Percentiles rank a stretch among this genome's conserved stretches.
These are phyloP conservation scores for Strobilomyces dryophilus DNA, from an alignment of 768 basidiomycete species.

Conservation along the genomic window DNA sequence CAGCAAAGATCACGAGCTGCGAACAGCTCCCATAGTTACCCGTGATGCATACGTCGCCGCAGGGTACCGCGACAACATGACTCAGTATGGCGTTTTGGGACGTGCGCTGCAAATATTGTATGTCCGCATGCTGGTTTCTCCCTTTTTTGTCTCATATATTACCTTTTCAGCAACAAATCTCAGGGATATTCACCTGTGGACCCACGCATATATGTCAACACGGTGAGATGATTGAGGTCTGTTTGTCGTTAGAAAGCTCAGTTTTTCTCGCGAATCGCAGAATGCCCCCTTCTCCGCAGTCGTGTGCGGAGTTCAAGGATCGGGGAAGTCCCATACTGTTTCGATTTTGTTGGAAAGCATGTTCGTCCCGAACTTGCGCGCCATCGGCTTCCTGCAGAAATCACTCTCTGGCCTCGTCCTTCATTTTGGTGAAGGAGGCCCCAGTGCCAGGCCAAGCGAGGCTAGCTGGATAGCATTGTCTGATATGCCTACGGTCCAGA, in stretches of 20 bases:
- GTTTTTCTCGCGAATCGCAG: conserved; percentile 29
- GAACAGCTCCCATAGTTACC: conserved; percentile 50
- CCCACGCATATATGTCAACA: conserved; percentile 62
- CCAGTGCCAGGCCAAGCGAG: conserved; percentile 54
- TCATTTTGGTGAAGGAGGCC: conserved; percentile 67
- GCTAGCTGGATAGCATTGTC: conserved; percentile 56
- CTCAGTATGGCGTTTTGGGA: conserved; percentile 66
- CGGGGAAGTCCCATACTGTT: conserved; percentile 72
- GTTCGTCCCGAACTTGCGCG: conserved; percentile 49
- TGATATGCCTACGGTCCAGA: conserved; percentile 27
- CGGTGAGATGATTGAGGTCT: conserved; percentile 37
- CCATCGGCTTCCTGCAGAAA: conserved; percentile 49
- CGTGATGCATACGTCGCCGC: conserved; percentile 43
- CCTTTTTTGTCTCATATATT: not conserved
- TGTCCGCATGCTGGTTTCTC: conserved; percentile 6
- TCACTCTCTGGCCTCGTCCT: conserved; percentile 61
- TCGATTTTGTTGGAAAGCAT: conserved; percentile 67
- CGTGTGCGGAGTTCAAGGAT: conserved; percentile 76
- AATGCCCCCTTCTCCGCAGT: conserved; percentile 72
- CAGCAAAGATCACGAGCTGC: conserved; percentile 30
- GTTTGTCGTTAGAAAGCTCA: not conserved
- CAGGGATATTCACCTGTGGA: conserved; percentile 36
- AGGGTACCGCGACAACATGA: conserved; percentile 29
- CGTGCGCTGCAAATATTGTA: conserved; percentile 44
- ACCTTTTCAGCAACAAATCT: conserved; percentile 25